These are phyloP conservation scores for Erodium moschatum DNA, from an alignment of 441 rosid species.

Conservation along the genomic window DNA sequence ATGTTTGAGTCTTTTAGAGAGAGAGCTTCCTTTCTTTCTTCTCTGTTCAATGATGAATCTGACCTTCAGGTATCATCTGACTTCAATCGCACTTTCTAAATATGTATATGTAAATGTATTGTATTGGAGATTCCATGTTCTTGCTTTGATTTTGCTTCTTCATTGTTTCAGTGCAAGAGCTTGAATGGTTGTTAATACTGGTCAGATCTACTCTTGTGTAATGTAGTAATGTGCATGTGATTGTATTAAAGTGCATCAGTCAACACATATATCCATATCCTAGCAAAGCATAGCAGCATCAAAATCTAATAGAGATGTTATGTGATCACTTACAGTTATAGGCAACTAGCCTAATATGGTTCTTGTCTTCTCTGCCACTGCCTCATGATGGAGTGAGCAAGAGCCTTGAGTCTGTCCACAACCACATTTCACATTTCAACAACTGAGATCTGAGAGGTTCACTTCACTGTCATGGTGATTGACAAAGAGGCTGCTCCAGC, in stretches of 20 bases:
- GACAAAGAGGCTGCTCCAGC: background rate
- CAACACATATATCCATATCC: background rate
- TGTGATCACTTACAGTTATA: background rate
- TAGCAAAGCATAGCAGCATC: background rate
- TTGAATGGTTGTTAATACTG: background rate
- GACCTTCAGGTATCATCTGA: slow-evolving; percentile 1
- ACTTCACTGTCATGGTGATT: background rate
- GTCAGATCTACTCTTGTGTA: too few species aligned
- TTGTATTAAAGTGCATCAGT: background rate
- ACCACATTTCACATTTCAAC: too few species aligned
- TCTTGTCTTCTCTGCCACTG: slow-evolving; percentile 10
- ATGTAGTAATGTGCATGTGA: too few species aligned
- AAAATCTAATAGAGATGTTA: background rate
- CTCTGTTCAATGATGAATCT: slow-evolving; percentile 17
- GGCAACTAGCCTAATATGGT: background rate
- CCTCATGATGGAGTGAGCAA: background rate
- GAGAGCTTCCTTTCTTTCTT: slow-evolving; percentile 23
- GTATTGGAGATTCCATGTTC: background rate
- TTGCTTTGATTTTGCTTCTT: background rate
- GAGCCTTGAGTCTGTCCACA: too few species aligned
- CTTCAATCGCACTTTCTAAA: background rate
- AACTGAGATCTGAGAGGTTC: too few species aligned
- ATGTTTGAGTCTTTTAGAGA: slow-evolving; percentile 24
- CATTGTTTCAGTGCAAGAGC: background rate
- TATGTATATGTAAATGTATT: background rate